phyloP scores from a whole-genome alignment of 2,329 filamentous ascomycete species.

The Cyphellophora attinorum region DNA sequence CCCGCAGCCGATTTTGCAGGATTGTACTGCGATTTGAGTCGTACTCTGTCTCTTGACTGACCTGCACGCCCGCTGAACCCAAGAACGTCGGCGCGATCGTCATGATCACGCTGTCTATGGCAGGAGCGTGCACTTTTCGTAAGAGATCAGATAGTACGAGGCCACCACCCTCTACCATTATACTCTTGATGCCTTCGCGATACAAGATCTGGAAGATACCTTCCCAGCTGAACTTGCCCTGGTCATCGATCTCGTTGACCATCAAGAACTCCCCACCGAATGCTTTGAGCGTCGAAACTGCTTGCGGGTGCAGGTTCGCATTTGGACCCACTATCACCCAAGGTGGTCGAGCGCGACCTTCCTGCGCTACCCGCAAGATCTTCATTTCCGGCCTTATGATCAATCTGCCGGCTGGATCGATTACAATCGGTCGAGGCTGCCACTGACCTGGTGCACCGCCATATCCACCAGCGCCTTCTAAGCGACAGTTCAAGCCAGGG shows the following conservation, averaged over 20 bases:
- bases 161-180: constrained; percentile 90
- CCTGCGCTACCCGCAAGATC: constrained; percentile 54
- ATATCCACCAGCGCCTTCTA: constrained; percentile 51
- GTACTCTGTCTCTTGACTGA: constrained; percentile 51
- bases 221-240: constrained; percentile 44
- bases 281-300: constrained; percentile 34
- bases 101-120: constrained; percentile 71
- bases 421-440: constrained; percentile 71
- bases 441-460: constrained; percentile 38
- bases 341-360: constrained; percentile 61
- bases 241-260: constrained; percentile 20
- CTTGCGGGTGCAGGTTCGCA: constrained; percentile 36
- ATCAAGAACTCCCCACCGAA: constrained; percentile 37
- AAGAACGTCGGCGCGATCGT: constrained; percentile 87
- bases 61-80: constrained; percentile 71
- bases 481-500: constrained; percentile 73
- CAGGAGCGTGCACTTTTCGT: constrained; percentile 45
- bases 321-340: constrained; percentile 54
- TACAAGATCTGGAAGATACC: constrained; percentile 51
- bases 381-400: constrained; percentile 49
- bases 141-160: constrained; percentile 73
- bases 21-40: constrained; percentile 46
- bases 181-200: constrained; percentile 55
- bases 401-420: constrained; percentile 76
- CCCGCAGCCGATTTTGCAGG: constrained; percentile 51